Percentiles rank a stretch among this genome's conserved stretches.
phyloP scores from a whole-genome alignment of 2,329 filamentous ascomycete species.

The Blastomyces gilchristii region DNA sequence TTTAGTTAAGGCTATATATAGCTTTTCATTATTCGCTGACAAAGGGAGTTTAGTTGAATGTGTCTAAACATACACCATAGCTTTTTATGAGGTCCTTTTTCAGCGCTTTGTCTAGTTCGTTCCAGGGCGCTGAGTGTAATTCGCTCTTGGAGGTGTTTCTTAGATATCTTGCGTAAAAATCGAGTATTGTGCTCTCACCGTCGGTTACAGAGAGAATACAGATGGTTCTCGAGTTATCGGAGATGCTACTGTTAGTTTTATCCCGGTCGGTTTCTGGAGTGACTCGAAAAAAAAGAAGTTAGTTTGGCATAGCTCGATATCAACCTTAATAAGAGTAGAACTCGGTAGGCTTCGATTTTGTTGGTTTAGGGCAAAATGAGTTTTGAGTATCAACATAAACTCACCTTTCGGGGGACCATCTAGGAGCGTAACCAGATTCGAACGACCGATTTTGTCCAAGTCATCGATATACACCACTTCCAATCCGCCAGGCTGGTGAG shows the following conservation, averaged over 20 bases:
- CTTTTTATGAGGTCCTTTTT: constrained; percentile 10
- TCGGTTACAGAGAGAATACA: constrained; percentile 30
- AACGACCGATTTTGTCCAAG: constrained; percentile 29
- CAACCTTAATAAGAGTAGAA: constrained; percentile 30
- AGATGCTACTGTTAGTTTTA: background rate
- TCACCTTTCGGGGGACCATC: constrained; percentile 15
- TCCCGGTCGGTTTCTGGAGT: background rate
- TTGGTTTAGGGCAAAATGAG: background rate
- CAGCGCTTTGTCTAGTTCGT: constrained; percentile 2
- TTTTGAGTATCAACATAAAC: background rate
- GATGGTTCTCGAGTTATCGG: constrained; percentile 27
- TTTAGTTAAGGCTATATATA: background rate
- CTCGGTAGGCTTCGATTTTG: background rate
- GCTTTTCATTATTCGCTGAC: background rate
- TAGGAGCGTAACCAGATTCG: constrained; percentile 41
- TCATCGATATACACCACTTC: constrained; percentile 11
- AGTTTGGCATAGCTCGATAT: background rate
- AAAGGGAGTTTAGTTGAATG: background rate
- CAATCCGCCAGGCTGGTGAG: background rate
- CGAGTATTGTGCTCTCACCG: constrained; percentile 14
- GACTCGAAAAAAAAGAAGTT: background rate
- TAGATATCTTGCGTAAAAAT: background rate
- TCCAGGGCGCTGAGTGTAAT: background rate
- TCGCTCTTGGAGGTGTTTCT: background rate
- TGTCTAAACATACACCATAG: constrained; percentile 7